Percentiles rank a stretch among this genome's conserved stretches.
phyloP scores from a whole-genome alignment of 192 early-diverging fungal genomes.

The Backusella psychrophila region DNA sequence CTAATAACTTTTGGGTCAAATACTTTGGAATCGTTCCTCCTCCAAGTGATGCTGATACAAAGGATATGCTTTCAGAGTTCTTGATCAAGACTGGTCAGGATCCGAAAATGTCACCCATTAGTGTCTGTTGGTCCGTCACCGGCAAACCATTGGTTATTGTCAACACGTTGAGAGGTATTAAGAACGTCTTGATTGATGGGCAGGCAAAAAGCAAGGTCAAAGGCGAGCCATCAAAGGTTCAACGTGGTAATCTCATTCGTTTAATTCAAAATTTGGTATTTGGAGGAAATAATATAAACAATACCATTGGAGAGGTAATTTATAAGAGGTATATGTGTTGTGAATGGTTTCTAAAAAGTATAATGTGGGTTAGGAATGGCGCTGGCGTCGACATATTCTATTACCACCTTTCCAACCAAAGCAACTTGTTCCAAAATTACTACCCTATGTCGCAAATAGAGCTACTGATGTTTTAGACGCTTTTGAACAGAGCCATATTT shows the following conservation, averaged over 20 bases:
- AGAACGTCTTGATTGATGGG: slow-evolving; percentile 32
- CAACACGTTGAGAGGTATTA: slow-evolving; percentile 29
- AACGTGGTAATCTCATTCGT: slow-evolving; percentile 30
- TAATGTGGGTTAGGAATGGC: slow-evolving; percentile 30
- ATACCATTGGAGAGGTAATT: slow-evolving; percentile 32
- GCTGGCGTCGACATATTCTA: slow-evolving; percentile 35
- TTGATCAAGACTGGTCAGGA: slow-evolving; percentile 23
- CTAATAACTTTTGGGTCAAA: slow-evolving; percentile 21
- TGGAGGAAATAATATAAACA: slow-evolving; percentile 33
- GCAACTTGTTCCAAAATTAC: slow-evolving; percentile 23
- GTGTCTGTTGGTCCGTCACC: slow-evolving; percentile 27
- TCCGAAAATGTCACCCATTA: slow-evolving; percentile 4
- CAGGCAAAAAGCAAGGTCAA: slow-evolving; percentile 23
- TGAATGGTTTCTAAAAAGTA: background rate
- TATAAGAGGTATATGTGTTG: background rate
- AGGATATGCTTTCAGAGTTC: slow-evolving; percentile 25
- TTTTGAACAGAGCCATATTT: slow-evolving; percentile 13
- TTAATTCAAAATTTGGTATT: slow-evolving; percentile 32
- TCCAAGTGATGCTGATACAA: slow-evolving; percentile 17
- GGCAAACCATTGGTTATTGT: slow-evolving; percentile 32
- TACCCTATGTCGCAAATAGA: slow-evolving; percentile 28
- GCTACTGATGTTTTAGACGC: background rate
- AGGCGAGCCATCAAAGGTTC: slow-evolving; percentile 2
- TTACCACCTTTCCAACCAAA: slow-evolving; percentile 32
- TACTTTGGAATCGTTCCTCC: slow-evolving; percentile 30